A percentile compares a stretch with the other conserved stretches of the same genome.
These are phyloP conservation scores for Wickerhamiella domercqiae DNA, from an alignment of 805 yeast genomes.

Conservation along the genomic window DNA sequence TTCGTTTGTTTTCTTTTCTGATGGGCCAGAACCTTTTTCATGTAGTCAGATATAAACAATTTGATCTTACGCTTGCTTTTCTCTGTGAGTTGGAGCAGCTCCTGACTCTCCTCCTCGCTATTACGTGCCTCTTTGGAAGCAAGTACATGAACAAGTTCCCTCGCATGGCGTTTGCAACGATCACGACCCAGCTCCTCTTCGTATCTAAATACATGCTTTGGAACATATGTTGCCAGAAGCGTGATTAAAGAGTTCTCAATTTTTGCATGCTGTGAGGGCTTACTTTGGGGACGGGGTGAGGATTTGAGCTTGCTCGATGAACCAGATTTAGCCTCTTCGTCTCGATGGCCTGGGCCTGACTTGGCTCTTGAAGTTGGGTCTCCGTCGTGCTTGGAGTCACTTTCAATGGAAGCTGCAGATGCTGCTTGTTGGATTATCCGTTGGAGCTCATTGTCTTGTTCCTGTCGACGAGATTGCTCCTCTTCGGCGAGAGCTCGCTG, in stretches of 20 bases:
- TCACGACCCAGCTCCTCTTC: conserved; percentile 57
- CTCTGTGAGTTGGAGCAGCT: conserved; percentile 40
- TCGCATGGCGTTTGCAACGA: conserved; percentile 58
- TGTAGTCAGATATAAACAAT: conserved; percentile 33
- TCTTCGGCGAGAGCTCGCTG: conserved; percentile 7
- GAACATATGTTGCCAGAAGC: conserved; percentile 57
- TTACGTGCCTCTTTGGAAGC: conserved; percentile 43
- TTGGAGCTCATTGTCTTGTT: conserved; percentile 25
- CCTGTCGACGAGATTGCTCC: conserved; percentile 14
- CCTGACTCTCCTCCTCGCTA: not conserved
- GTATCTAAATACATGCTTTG: conserved; percentile 58
- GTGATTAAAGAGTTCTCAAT: conserved; percentile 6
- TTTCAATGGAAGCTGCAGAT: not conserved
- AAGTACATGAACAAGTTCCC: conserved; percentile 55
- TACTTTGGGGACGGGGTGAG: not conserved
- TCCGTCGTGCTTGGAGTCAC: conserved; percentile 7
- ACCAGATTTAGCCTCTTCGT: not conserved
- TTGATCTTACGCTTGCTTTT: conserved; percentile 58
- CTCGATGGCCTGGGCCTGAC: too few species aligned
- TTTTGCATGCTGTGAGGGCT: not conserved
- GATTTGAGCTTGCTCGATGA: not conserved
- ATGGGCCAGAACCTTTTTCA: conserved; percentile 16
- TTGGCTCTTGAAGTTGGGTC: conserved; percentile 14
- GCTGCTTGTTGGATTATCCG: conserved; percentile 17
- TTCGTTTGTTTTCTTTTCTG: conserved; percentile 5